phyloP scores from a whole-genome alignment of 2,329 filamentous ascomycete species.

The Madurella fahalii region DNA sequence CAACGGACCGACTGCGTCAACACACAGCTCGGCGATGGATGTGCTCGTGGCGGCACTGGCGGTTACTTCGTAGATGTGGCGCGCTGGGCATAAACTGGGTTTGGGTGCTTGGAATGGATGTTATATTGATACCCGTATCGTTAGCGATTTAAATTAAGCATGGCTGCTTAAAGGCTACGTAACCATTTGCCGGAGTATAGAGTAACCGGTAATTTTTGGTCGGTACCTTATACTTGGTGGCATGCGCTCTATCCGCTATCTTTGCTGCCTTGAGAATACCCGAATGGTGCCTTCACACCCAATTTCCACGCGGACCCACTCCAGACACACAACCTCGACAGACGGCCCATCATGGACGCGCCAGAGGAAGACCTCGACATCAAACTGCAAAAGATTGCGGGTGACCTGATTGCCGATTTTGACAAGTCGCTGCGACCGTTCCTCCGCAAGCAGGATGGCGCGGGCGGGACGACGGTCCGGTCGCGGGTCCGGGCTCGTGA shows the following conservation, averaged over 20 bases:
- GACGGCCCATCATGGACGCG: constrained; percentile 54
- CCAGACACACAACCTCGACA: background rate
- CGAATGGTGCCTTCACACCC: background rate
- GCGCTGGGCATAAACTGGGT: too few relatives aligned
- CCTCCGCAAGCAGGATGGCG: constrained; percentile 47
- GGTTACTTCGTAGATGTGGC: constrained; percentile 23
- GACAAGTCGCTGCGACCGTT: constrained; percentile 49
- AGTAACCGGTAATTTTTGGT: too few relatives aligned
- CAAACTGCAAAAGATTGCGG: constrained; percentile 57
- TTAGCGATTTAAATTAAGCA: too few relatives aligned
- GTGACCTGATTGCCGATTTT: constrained; percentile 56
- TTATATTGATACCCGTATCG: too few relatives aligned
- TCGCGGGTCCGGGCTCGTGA: constrained; percentile 24
- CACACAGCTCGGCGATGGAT: constrained; percentile 64
- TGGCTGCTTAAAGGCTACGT: too few relatives aligned
- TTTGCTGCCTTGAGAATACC: background rate
- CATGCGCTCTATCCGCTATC: too few relatives aligned
- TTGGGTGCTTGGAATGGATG: too few relatives aligned
- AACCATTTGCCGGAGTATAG: too few relatives aligned
- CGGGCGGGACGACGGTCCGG: constrained; percentile 6
- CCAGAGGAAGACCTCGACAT: constrained; percentile 58
- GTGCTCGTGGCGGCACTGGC: constrained; percentile 58
- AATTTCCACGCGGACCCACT: background rate
- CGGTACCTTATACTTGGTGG: too few relatives aligned
- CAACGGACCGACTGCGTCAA: constrained; percentile 47